Base-by-base conservation (phyloP, 371 early-diverging fungal genomes). In the Circinella minor region DNA sequence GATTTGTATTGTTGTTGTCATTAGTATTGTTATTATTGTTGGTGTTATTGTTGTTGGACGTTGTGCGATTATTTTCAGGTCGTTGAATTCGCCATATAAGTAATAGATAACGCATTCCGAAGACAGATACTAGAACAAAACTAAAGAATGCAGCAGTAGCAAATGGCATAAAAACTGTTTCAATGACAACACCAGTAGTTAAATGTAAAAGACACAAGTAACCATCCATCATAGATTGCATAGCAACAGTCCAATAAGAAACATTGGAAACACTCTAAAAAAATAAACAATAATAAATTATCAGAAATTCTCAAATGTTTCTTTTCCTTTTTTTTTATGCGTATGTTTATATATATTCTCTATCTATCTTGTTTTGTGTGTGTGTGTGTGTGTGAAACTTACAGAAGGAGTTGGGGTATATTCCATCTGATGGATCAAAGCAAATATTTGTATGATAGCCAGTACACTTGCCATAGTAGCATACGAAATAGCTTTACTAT, bases 321-420 rank as follows among this genome's bases (percentile, higher is more conserved):
- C 27, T 27, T 27, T 27, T 27, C 27, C 27, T 27, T 27, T 27
- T 27, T 27, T 27, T 27, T 27, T 27, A 2, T 27, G 27, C 27
- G 27, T 27, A 43, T 11, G 43, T 9, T 43, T 43, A 9, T 6
- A 11, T 6, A 43, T 9, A 9, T 6, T 9, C 9, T 43, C 11
- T 43, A 43, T 43, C 11, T 43, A 43, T 43, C 0, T 43, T 43
- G 6, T 11, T 43, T 3, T 11, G 4, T 43, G 43, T 9, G 6
- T 43, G 11, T 43, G 11, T 43, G 11, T 6, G 11, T 43, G 11
- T 43, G 9, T 49, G 8, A 51, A 39, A 54, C 84, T 74, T 86
- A 89, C 90, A 10, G 92, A 90, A 9, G 90, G 93, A 13, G 94
- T 93, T 4, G 86, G 83, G 10, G 93, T 90, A 67, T 86, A 89